Conservation (phyloP, 2,329 filamentous ascomycete genomes). For the Penicillium sp. region DNA sequence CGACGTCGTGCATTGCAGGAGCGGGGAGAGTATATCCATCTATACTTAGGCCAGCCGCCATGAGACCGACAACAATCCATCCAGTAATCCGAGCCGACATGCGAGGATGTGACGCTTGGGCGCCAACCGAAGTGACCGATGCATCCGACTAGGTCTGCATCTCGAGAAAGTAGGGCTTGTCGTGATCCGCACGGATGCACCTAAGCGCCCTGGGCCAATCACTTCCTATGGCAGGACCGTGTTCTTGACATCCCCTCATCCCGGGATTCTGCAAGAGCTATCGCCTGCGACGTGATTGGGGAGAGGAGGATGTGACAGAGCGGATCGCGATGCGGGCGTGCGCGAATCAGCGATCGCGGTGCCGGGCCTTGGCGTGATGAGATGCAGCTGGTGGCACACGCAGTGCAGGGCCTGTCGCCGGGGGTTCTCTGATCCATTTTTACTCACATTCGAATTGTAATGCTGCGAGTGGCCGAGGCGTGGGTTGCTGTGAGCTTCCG, state of each 20-base stretch:
- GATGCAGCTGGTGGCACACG: conserved; percentile 23
- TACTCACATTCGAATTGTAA: conserved; percentile 16
- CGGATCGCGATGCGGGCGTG: conserved; percentile 16
- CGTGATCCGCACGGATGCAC: conserved; percentile 21
- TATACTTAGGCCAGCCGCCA: conserved; percentile 19
- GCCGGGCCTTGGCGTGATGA: conserved; percentile 23
- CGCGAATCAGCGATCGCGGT: conserved; percentile 17
- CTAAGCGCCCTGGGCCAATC: conserved; percentile 17
- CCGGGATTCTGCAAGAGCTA: conserved; percentile 17
- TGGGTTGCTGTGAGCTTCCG: conserved; percentile 4
- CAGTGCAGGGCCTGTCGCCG: neutral
- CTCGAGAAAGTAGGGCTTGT: conserved; percentile 11
- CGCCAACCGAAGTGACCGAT: conserved; percentile 19
- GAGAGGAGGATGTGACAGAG: conserved; percentile 19
- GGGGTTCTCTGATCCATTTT: conserved; percentile 9
- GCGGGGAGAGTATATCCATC: conserved; percentile 3
- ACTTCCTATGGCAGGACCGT: neutral
- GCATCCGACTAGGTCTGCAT: conserved; percentile 8
- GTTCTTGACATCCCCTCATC: conserved; percentile 13
- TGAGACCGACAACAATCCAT: conserved; percentile 7
- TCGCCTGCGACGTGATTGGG: conserved; percentile 20
- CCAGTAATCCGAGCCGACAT: conserved; percentile 1
- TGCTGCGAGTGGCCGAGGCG: conserved; percentile 2
- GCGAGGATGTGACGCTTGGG: conserved; percentile 14
- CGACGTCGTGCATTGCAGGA: neutral